These are phyloP conservation scores for Neurospora sp. DNA, from an alignment of 495 filamentous ascomycete genomes.

Conservation along the genomic window DNA sequence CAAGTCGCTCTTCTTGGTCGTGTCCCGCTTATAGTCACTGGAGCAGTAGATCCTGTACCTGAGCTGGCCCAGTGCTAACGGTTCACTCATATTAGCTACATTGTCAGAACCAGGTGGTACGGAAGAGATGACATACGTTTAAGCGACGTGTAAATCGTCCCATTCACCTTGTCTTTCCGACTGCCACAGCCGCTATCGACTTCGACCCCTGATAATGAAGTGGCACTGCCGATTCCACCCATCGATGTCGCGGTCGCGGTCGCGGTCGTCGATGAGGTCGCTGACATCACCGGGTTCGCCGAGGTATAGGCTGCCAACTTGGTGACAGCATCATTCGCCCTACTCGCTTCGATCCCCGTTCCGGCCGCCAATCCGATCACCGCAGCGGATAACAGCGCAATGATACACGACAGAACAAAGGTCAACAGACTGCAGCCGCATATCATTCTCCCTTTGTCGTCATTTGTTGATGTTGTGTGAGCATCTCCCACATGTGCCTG, in stretches of 20 bases:
- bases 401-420: constrained; percentile 31
- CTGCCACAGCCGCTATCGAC: constrained; percentile 30
- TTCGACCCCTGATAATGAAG: constrained; percentile 6
- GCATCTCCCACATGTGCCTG: background rate
- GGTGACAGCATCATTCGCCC: constrained; percentile 26
- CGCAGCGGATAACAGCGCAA: constrained; percentile 28
- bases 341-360: constrained; percentile 30
- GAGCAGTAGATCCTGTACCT: constrained; percentile 30
- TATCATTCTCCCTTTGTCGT: constrained; percentile 7
- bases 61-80: constrained; percentile 20
- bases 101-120: background rate
- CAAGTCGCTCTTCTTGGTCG: constrained; percentile 17
- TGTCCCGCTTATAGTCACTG: constrained; percentile 16
- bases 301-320: constrained; percentile 16
- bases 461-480: background rate
- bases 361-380: constrained; percentile 35
- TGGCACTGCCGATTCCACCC: background rate
- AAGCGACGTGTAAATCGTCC: constrained; percentile 19
- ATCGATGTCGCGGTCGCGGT: constrained; percentile 16
- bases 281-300: constrained; percentile 1
- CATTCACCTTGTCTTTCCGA: constrained; percentile 18
- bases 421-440: constrained; percentile 28
- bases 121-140: constrained; percentile 5
- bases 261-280: background rate
- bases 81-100: background rate